These are phyloP conservation scores for Erigeron philadelphicus DNA, from an alignment of 140 eudicot species.

Conservation along the genomic window DNA sequence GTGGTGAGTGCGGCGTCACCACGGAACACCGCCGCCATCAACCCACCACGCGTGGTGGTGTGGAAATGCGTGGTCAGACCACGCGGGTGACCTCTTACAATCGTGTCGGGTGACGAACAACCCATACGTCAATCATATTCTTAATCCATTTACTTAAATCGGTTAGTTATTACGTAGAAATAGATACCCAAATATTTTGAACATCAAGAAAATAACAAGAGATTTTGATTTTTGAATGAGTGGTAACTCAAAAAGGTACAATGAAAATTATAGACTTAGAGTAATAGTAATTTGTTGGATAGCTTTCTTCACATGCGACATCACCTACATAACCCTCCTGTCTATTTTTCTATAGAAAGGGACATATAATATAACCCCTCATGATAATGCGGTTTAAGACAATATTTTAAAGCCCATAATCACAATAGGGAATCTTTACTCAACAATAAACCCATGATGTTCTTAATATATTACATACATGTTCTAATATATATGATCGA, in stretches of 20 bases:
- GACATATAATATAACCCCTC: neutral
- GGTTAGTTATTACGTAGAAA: neutral
- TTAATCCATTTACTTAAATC: neutral
- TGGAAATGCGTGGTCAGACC: too few relatives aligned
- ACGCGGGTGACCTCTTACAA: too few relatives aligned
- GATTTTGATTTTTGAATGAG: neutral
- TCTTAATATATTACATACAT: neutral
- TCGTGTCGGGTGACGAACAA: too few relatives aligned
- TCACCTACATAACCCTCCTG: neutral
- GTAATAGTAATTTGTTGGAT: conserved; percentile 8
- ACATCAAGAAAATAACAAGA: neutral
- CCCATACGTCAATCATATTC: too few relatives aligned
- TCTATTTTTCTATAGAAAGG: conserved; percentile 1
- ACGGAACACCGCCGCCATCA: too few relatives aligned
- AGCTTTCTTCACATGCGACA: conserved; percentile 13
- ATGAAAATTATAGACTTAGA: neutral
- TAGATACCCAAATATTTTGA: neutral
- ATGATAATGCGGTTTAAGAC: neutral
- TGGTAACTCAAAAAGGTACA: neutral
- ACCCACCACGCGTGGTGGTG: too few relatives aligned
- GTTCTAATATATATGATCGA: neutral
- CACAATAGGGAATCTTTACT: neutral
- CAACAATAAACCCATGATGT: neutral
- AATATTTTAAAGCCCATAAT: neutral
- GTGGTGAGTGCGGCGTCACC: too few relatives aligned